phyloP scores from a whole-genome alignment of 768 basidiomycete species.

The Amanita pallidorosea region DNA sequence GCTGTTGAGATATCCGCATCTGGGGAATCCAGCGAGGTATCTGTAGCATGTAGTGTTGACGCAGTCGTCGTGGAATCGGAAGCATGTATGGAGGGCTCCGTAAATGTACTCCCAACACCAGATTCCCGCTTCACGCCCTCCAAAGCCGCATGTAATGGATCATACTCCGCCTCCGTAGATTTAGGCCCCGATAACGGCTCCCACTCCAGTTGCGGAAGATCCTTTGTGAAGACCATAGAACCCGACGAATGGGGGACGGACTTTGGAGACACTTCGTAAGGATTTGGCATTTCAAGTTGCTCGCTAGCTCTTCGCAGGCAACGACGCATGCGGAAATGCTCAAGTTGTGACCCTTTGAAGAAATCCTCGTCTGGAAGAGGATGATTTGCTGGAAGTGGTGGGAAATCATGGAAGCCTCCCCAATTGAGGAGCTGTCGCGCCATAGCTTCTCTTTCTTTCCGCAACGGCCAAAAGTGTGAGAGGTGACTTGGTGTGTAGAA shows the following conservation, averaged over 20 bases:
- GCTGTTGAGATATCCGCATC: neutral
- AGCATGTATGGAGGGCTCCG: neutral
- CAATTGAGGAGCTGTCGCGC: conserved; percentile 15
- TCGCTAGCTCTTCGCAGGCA: conserved; percentile 16
- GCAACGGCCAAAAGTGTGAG: neutral
- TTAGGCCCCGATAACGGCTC: conserved; percentile 12
- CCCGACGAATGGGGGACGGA: neutral
- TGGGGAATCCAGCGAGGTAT: neutral
- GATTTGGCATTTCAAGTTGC: conserved; percentile 12
- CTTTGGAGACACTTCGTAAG: conserved; percentile 14
- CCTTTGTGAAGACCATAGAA: conserved; percentile 5
- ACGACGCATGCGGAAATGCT: conserved; percentile 19
- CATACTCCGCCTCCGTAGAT: conserved; percentile 3
- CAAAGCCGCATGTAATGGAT: neutral
- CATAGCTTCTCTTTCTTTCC: neutral
- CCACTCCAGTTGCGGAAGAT: conserved; percentile 6
- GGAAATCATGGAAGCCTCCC: conserved; percentile 24
- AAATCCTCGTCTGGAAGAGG: conserved; percentile 13
- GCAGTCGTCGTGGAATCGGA: neutral
- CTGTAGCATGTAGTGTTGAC: neutral
- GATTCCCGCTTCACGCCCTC: neutral
- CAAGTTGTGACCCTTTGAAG: conserved; percentile 14
- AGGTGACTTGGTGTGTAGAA: neutral
- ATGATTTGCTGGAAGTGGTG: conserved; percentile 16
- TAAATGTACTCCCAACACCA: neutral